Evolutionary conservation across 139 green algal genomes (phyloP).

Genomic region (Micractinium sp.): DNA sequence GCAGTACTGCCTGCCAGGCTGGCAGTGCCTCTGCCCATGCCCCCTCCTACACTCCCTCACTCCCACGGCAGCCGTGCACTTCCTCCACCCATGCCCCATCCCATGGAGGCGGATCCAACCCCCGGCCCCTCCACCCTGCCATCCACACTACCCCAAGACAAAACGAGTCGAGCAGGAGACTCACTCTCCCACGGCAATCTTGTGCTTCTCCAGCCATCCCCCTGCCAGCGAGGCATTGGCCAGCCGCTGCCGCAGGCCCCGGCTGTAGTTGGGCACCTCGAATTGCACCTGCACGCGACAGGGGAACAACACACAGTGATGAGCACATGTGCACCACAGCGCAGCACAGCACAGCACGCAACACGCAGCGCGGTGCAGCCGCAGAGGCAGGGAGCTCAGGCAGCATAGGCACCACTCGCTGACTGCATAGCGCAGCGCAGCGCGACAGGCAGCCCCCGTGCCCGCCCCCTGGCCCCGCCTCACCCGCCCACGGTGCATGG

Average conservation of each 20-base stretch:
- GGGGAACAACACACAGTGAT: background rate
- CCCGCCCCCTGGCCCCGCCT: background rate
- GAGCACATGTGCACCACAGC: background rate
- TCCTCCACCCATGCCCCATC: background rate
- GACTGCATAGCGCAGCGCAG: too few species aligned
- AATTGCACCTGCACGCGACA: background rate
- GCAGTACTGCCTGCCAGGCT: too few species aligned
- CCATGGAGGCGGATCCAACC: background rate
- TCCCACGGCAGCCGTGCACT: background rate
- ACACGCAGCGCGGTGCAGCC: background rate
- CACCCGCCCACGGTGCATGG: constrained; percentile 42
- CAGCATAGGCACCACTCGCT: too few species aligned
- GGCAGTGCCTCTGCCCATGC: too few species aligned
- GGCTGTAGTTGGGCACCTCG: background rate
- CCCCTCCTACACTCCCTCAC: too few species aligned
- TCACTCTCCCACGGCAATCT: constrained; percentile 49
- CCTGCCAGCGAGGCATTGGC: constrained; percentile 2
- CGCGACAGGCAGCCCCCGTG: too few species aligned
- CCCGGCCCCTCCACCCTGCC: too few species aligned
- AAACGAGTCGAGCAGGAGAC: background rate
- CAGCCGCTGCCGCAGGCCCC: constrained; percentile 35
- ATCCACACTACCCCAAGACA: background rate
- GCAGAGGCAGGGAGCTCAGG: too few species aligned
- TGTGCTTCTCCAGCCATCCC: constrained; percentile 48
- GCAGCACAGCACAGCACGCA: background rate